Base-by-base conservation (phyloP, 108 stramenopile species). In the Nannochloropsis granulata region DNA sequence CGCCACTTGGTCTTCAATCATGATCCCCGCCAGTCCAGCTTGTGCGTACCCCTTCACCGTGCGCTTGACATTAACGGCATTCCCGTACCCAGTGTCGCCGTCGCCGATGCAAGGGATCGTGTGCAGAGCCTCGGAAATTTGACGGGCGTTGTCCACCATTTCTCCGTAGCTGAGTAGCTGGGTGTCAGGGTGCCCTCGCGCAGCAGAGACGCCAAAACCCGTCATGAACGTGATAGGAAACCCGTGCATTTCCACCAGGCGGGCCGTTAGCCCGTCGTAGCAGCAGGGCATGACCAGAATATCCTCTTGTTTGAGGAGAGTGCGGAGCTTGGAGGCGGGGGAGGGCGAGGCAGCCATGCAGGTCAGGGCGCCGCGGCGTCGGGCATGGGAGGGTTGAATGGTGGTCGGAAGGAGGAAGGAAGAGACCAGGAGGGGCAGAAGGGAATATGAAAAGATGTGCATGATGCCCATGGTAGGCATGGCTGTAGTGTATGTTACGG, bases 181-280 rank as follows among this genome's bases (percentile, higher is more conserved):
- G 7, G 96, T 95, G 87, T 98, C 97, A 14, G 97, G 96, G 81
- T 93, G 92, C 14, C 97, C 95, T 80, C 92, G 91, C 24, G 90
- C 92, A 14, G 92, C 96, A 23, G 94, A 94, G 12, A 96, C 96
- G 44, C 96, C 96, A 91, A 96, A 98, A n/a, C 97, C 97, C 12
- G 97, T 96, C 96, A 97, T 96, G 89, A 98, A 98, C 13, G 96
- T 97, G 13, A 95, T 94, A 44, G 95, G 91, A 84, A 98, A 98
- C 11, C 95, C 95, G n/a, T 93, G 91, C 16, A 44, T 10, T 25
- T 90, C 90, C 24, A 91, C 90, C 11, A 91, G 89, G 2, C 95
- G 93, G n/a, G 97, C 97, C 0, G 96, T 94, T 13, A 98, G 82
- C 16, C 96, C 97, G 87, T 98, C 97, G 86, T 96, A 98, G 83